Base-by-base conservation (phyloP, 2,329 filamentous ascomycete species). In the Emergomyces pasteurianus region DNA sequence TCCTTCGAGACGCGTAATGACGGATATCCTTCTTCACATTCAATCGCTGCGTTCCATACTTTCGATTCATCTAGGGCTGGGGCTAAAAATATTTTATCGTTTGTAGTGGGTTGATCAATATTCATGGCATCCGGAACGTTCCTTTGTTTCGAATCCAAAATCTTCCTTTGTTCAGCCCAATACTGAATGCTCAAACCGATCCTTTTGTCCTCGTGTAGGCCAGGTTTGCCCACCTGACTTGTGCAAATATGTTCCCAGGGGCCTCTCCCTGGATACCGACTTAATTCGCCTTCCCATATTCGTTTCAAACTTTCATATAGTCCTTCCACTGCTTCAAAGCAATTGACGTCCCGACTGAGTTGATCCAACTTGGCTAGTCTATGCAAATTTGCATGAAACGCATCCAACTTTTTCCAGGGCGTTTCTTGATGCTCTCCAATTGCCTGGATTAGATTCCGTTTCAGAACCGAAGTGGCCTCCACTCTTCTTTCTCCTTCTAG, bases 21-120 rank as follows among this genome's bases (percentile, higher is more conserved):
- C 1, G 76, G 77, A 60, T 75, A 75, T 2, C 76, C 77, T 59
- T 74, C 70, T 68, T 78, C 76, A 61, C 77, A 78, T 62, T 77
- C 75, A 40, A 79, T 70, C 60, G 70, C 71, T 9, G 73, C 68
- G 38, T 68, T 71, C 72, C 74, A 77, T 42, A 70, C 62, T 40
- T 68, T 67, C 10, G 64, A 59, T 58, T 68, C 65, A 14, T 68
- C 62, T 5, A n/a, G n/a, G n/a, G 64, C 63, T 23, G 58, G 34
- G 34, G 65, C 64, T 8, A 69, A n/a, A n/a, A n/a, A 64, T 6
- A 9, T n/a, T 18, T 67, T 64, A 40, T 61, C 60, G 12, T 65
- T 64, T 16, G 61, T 61, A 59, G 66, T 52, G 16, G 66, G 60
- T 57, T 67, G 60, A 58, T 75, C 73, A 61, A 74, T 58, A 14